These are phyloP conservation scores for Ceratobasidium sp. DNA, from an alignment of 1,284 basidiomycete genomes.

Conservation along the genomic window DNA sequence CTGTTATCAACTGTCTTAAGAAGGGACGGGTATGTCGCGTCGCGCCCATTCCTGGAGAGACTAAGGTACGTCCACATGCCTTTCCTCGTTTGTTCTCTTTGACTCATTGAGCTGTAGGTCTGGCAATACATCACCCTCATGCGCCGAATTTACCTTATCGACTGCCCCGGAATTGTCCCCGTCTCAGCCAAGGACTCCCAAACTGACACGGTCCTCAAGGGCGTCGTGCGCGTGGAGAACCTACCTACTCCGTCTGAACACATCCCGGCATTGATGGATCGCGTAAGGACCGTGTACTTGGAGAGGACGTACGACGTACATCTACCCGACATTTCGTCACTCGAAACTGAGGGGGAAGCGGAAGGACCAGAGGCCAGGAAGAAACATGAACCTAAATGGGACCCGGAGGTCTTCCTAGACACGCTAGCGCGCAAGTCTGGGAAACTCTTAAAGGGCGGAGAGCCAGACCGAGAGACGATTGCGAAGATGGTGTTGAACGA, in stretches of 20 bases:
- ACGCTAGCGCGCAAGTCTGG: slow-evolving; percentile 92
- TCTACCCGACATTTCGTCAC: slow-evolving; percentile 70
- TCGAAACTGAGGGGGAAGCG: slow-evolving; percentile 50
- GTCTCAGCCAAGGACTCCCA: slow-evolving; percentile 89
- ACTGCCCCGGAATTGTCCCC: slow-evolving; percentile 98
- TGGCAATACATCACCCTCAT: slow-evolving; percentile 99
- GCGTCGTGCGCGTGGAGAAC: slow-evolving; percentile 96
- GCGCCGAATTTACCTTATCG: slow-evolving; percentile 97
- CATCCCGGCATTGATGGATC: slow-evolving; percentile 87
- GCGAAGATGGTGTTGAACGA: slow-evolving; percentile 97
- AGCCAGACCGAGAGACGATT: slow-evolving; percentile 92
- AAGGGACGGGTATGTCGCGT: slow-evolving; percentile 98
- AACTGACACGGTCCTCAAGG: slow-evolving; percentile 95
- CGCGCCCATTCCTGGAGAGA: slow-evolving; percentile 98
- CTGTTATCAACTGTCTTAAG: slow-evolving; percentile 99
- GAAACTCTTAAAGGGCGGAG: slow-evolving; percentile 92
- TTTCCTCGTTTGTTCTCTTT: slow-evolving; percentile 7
- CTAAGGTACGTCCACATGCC: slow-evolving; percentile 72
- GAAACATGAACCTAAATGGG: slow-evolving; percentile 62
- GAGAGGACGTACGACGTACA: slow-evolving; percentile 89
- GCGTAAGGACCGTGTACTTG: slow-evolving; percentile 94
- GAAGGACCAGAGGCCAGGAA: slow-evolving; percentile 55
- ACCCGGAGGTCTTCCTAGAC: slow-evolving; percentile 85
- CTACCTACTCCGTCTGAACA: slow-evolving; percentile 95
- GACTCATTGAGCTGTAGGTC: slow-evolving; percentile 66